Percentiles rank a stretch among this genome's conserved stretches.
phyloP scores from a whole-genome alignment of 768 basidiomycete genomes.

The Rhodotorula toruloides region DNA sequence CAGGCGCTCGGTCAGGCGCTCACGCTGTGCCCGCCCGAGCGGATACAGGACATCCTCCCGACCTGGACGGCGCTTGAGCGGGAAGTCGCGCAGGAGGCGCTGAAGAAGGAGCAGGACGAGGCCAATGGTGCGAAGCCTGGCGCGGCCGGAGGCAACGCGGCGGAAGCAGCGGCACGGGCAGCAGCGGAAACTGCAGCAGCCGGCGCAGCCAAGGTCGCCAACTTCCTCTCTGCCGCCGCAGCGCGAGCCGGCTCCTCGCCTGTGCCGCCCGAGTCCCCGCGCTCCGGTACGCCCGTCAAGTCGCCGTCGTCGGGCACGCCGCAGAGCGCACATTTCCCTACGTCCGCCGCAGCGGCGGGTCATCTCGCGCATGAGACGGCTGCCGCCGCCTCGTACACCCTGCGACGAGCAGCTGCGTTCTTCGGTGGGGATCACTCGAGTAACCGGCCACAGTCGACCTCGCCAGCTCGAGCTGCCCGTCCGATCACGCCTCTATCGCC shows the following conservation, averaged over 20 bases:
- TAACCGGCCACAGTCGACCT: too few species aligned
- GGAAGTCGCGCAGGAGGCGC: slow-evolving; percentile 47
- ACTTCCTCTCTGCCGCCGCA: slow-evolving; percentile 26
- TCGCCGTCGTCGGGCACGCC: background rate
- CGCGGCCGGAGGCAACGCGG: background rate
- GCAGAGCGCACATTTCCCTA: background rate
- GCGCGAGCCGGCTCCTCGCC: slow-evolving; percentile 4
- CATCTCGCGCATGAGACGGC: slow-evolving; percentile 19
- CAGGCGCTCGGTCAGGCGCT: slow-evolving; percentile 71
- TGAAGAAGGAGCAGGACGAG: background rate
- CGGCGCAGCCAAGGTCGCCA: slow-evolving; percentile 20
- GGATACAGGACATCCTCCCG: slow-evolving; percentile 67
- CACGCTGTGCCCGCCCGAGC: slow-evolving; percentile 76
- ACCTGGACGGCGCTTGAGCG: slow-evolving; percentile 71
- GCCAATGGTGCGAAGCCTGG: background rate
- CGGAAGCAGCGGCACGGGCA: background rate
- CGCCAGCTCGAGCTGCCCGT: too few species aligned
- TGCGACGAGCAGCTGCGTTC: slow-evolving; percentile 27
- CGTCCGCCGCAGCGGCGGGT: background rate
- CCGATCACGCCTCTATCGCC: too few species aligned
- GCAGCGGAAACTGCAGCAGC: background rate
- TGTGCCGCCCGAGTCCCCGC: background rate
- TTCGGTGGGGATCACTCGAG: slow-evolving; percentile 16
- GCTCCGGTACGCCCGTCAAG: background rate
- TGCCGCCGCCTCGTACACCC: slow-evolving; percentile 13